Base-by-base conservation (phyloP, 371 early-diverging fungal genomes). In the Nematocida displodere region DNA sequence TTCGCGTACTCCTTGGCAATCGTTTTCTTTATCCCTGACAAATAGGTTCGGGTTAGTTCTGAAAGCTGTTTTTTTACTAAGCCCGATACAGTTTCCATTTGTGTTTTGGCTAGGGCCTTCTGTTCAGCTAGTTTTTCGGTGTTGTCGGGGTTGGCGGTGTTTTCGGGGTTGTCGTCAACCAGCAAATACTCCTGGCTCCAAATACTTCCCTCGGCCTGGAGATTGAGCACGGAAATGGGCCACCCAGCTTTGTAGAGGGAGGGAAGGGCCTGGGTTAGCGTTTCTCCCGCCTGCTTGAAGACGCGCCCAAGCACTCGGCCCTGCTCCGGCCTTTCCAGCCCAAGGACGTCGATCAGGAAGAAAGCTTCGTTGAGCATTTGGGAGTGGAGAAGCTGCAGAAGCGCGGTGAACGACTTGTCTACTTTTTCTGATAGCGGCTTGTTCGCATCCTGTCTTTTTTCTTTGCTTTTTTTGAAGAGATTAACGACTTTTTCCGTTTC, bases 1-100 rank as follows among this genome's bases (percentile, higher is more conserved):
- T 62, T 58, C 36, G 49, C 13, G 50, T 71, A 71, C 48, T 71
- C 75, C 31, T 61, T 71, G 13, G 75, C 33, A 13, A 71, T 71
- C 5, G 20, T 50, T 33, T 71, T 71, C 37, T 71, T 71, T 26
- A 58, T 26, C 1, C 36, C 36, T n/a, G 33, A 13, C n/a, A 71
- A 34, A 47, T 44, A 71, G 7, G 4, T 49, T 20, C 4, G 44
- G 20, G 47, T 62, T 17, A 71, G 15, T 3, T 49, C 52, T 15
- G 29, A n/a, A 1, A 71, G 7, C 0, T 34, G 28, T 31, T 55
- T 44, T 44, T 71, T 71, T 26, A 71, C 47, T 33, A 28, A 8
- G 5, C 31, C 8, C 7, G 53, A 13, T 13, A 71, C 22, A 20
- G 15, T 33, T 1, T 36, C 50, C 42, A 58, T 26, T 20, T 37